A percentile compares a stretch with the other conserved stretches of the same genome.
phyloP scores from a whole-genome alignment of 768 basidiomycete species.

The Melanogaster broomeanus region DNA sequence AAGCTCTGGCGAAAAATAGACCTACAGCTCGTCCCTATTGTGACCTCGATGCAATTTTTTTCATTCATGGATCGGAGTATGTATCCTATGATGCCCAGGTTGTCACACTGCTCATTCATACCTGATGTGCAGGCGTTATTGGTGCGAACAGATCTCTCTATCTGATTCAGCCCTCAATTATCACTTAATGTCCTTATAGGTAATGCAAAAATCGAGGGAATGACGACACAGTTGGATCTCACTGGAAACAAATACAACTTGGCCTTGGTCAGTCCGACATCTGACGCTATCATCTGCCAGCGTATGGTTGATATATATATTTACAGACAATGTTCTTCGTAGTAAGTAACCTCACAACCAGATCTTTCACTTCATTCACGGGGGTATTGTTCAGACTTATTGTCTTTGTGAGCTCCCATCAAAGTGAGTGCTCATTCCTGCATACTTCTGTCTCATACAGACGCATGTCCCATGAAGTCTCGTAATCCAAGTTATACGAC shows the following conservation, averaged over 20 bases:
- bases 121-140: conserved; percentile 48
- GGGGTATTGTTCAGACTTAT: conserved; percentile 21
- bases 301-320: neutral
- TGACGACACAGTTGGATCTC: conserved; percentile 55
- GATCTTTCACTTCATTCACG: neutral
- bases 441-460: neutral
- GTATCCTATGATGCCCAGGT: conserved; percentile 3
- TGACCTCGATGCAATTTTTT: conserved; percentile 60
- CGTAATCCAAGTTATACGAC: conserved; percentile 62
- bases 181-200: conserved; percentile 29
- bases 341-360: conserved; percentile 38
- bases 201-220: conserved; percentile 68
- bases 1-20: conserved; percentile 62
- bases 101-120: neutral
- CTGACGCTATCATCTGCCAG: neutral
- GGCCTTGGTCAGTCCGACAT: conserved; percentile 47
- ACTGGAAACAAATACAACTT: conserved; percentile 65
- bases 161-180: neutral
- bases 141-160: conserved; percentile 39
- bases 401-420: conserved; percentile 63
- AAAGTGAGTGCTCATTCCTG: conserved; percentile 42
- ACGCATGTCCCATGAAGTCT: conserved; percentile 10
- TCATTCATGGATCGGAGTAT: conserved; percentile 65
- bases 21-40: conserved; percentile 56
- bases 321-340: conserved; percentile 70